A percentile compares a stretch with the other conserved stretches of the same genome.
Conservation (phyloP, 805 yeast species). For the Yueomyces sinensis region DNA sequence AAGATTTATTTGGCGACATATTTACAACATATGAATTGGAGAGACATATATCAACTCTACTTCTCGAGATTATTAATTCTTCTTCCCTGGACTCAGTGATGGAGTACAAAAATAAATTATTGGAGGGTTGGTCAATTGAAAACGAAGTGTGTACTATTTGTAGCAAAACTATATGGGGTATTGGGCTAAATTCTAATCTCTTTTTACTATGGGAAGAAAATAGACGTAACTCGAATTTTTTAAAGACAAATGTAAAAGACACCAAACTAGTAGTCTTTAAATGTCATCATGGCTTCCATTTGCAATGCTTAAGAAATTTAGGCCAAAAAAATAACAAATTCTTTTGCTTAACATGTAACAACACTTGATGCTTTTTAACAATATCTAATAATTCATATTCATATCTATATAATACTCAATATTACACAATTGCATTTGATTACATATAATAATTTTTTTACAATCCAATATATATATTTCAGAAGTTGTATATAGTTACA, state of each 20-base stretch:
- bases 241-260: background rate
- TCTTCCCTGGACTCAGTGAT: conserved; percentile 39
- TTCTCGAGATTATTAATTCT: conserved; percentile 41
- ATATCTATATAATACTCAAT: no score
- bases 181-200: conserved; percentile 35
- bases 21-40: conserved; percentile 56
- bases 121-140: conserved; percentile 52
- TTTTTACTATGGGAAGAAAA: conserved; percentile 46
- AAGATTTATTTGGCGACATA: conserved; percentile 47
- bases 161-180: conserved; percentile 63
- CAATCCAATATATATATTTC: background rate
- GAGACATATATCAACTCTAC: conserved; percentile 36
- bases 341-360: conserved; percentile 13
- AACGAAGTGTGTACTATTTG: conserved; percentile 60
- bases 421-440: no score
- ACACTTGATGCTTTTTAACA: no score
- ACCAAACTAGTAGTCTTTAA: conserved; percentile 10
- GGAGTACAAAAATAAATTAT: conserved; percentile 28
- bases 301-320: conserved; percentile 15
- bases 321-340: conserved; percentile 12
- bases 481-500: background rate
- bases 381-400: no score
- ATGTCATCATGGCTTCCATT: conserved; percentile 22
- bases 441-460: background rate
- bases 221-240: conserved; percentile 14